Base-by-base conservation (phyloP, 2,329 filamentous ascomycete species). In the Aspergillus sp. region DNA sequence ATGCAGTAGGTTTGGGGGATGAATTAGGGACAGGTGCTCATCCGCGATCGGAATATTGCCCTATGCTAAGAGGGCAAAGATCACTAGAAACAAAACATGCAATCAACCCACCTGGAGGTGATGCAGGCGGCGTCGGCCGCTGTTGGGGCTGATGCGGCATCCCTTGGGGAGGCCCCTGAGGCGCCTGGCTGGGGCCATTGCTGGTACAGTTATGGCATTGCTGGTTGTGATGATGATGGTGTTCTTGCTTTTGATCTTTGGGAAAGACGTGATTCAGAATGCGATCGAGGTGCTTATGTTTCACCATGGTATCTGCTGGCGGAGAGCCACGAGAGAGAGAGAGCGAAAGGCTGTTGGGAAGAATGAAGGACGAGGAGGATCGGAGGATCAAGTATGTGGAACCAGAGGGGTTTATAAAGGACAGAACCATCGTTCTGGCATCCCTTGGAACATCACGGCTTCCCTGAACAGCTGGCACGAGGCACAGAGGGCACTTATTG, bases 221-320 rank as follows among this genome's bases (percentile, higher is more conserved):
- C 11, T 58, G 52, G 4, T 56, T 36, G 4, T 52, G 49, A 24
- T 55, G 57, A 46, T 42, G 47, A 18, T 42, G 53, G 11, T 57
- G 57, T 45, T 57, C 18, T 49, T 49, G 56, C 4, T 47, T 29
- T 12, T 36, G 55, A n/a, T 49, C 60, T 55, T 52, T 60, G 58
- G 54, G 49, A 59, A 64, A 63, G 55, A 65, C 50, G 53, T 62
- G 63, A 52, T 54, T 58, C 31, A 65, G 16, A 24, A 68, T 26
- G 45, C 61, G 60, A 56, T 67, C 58, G 22, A 67, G 50, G 56
- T 50, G 55, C 32, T 58, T 61, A 56, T 50, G 56, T 36, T 58
- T 61, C 65, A 66, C 66, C 52, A 11, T 62, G 49, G 51, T 51
- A 36, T 32, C 29, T 60, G n/a, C 14, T 36, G 39, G 52, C 26